Evolutionary conservation across 2,329 filamentous ascomycete genomes (phyloP), one percentile per base, ranked within the genome.

Genomic region (Mariannaea elegans): DNA sequence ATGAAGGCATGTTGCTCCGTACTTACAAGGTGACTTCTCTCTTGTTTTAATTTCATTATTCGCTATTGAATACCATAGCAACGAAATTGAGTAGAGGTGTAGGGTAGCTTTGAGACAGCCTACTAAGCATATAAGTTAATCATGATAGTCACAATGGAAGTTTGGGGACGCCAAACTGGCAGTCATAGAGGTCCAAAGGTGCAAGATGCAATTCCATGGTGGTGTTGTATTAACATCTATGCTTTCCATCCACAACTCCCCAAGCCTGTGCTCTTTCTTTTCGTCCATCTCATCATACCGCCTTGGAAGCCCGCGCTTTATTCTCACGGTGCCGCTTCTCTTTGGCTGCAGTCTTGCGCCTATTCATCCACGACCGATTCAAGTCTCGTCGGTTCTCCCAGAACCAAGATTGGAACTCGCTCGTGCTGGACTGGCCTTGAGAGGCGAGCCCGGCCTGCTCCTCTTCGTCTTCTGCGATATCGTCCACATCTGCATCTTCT

Each of bases 251-350:
- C 21, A 27, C 23, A 27, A 10, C 14, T 38, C 6, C 24, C 21
- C 23, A n/a, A 21, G 12, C 24, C 24, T 36, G 42, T n/a, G n/a
- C n/a, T n/a, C n/a, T n/a, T n/a, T n/a, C n/a, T n/a, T n/a, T n/a
- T n/a, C n/a, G n/a, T n/a, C n/a, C 54, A 14, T 8, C 19, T 16
- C n/a, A 27, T 59, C 70, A 79, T 41, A 75, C 69, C 4, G 75
- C 74, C 59, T 73, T 78, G 3, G 74, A 77, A 14, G 82, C 81
- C 55, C 84, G 78, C 31, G 84, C 82, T 69, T 83, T 84, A 71
- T 90, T 90, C 62, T 90, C 87, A 56, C 84, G 80, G 69, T 90
- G 88, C 46, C 87, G 80, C 78, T 87, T 89, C 74, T 89, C 86
- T 80, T 91, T 91, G 29, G 82, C 80, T 4, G 80, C 87, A 61